phyloP scores from a whole-genome alignment of 192 early-diverging fungal species.

The Phycomyces nitens region DNA sequence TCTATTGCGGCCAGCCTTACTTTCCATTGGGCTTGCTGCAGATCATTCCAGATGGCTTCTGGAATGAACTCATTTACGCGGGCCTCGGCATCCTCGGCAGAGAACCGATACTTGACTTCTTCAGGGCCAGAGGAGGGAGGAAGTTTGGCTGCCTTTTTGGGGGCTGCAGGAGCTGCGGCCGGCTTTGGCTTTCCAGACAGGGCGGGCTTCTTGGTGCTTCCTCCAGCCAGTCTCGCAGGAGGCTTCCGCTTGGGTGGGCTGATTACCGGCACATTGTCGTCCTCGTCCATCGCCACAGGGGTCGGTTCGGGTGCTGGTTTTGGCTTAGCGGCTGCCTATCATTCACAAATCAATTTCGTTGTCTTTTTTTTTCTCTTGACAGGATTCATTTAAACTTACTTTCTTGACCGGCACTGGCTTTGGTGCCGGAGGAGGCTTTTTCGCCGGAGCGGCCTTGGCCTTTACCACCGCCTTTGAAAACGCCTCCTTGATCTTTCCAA shows the following conservation, averaged over 20 bases:
- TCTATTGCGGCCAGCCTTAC: slow-evolving; percentile 80
- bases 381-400: too few species aligned
- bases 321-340: slow-evolving; percentile 15
- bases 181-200: slow-evolving; percentile 34
- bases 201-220: slow-evolving; percentile 35
- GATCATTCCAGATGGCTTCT: slow-evolving; percentile 53
- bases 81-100: slow-evolving; percentile 70
- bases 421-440: slow-evolving; percentile 28
- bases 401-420: slow-evolving; percentile 4
- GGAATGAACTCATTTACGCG: slow-evolving; percentile 61
- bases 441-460: slow-evolving; percentile 49
- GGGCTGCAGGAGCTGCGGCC: slow-evolving; percentile 31
- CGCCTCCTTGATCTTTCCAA: slow-evolving; percentile 82
- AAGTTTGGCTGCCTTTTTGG: slow-evolving; percentile 37
- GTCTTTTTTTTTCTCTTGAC: background rate
- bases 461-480: slow-evolving; percentile 85
- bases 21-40: slow-evolving; percentile 84
- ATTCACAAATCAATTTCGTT: background rate
- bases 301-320: slow-evolving; percentile 26
- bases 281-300: slow-evolving; percentile 32
- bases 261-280: background rate
- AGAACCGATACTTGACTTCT: slow-evolving; percentile 64
- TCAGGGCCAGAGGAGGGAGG: slow-evolving; percentile 49
- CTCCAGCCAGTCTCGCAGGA: slow-evolving; percentile 31
- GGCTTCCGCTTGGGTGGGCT: slow-evolving; percentile 34